Conservation (phyloP, 176 grass and related monocot species). For the Elymus sibiricus region DNA sequence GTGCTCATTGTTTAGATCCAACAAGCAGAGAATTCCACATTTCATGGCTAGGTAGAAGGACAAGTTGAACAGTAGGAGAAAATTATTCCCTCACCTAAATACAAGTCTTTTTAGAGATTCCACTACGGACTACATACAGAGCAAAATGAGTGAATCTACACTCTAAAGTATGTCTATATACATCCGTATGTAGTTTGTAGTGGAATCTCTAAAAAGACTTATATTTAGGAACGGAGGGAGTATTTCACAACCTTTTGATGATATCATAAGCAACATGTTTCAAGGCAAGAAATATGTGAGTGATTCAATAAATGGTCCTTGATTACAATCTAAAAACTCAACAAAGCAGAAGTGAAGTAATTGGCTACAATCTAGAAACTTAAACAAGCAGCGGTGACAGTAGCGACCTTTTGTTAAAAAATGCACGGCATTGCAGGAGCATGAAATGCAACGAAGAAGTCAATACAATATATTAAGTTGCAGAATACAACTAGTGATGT, state of each 20-base stretch:
- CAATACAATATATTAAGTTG: not conserved
- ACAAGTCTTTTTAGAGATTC: too few relatives aligned
- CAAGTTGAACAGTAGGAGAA: not conserved
- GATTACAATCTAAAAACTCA: conserved; percentile 11
- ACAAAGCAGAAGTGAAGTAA: not conserved
- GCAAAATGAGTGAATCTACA: too few relatives aligned
- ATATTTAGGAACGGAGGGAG: too few relatives aligned
- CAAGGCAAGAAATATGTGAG: not conserved
- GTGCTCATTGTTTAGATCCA: conserved; percentile 14
- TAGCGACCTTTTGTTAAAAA: not conserved
- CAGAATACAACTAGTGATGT: conserved; percentile 4
- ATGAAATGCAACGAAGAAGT: conserved; percentile 14
- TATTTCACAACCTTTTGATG: not conserved
- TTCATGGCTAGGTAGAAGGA: conserved; percentile 11
- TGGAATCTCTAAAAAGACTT: too few relatives aligned
- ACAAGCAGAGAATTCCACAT: conserved; percentile 6
- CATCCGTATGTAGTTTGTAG: too few relatives aligned
- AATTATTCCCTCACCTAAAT: not conserved
- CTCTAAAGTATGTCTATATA: too few relatives aligned
- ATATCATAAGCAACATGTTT: conserved; percentile 22
- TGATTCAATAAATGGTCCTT: conserved; percentile 1
- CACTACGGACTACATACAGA: too few relatives aligned
- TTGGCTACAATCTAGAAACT: conserved; percentile 23
- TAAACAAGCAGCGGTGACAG: not conserved
- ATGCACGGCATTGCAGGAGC: not conserved